Conservation (phyloP, 83 land plant genomes). For the Picea abies region DNA sequence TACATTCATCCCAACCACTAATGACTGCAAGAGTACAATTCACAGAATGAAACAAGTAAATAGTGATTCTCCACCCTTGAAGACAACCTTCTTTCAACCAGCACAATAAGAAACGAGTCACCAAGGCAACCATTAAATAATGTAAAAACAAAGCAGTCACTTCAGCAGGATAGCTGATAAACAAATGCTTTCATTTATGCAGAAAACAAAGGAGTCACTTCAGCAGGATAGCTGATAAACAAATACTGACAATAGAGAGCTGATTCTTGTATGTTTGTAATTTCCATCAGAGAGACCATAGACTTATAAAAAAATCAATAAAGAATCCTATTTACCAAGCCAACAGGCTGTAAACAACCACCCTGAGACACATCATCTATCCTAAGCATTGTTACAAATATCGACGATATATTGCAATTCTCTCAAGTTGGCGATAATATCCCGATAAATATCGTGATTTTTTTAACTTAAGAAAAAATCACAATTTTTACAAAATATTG, state of each 20-base stretch:
- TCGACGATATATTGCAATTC: no score
- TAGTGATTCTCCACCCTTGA: not conserved
- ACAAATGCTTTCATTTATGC: not conserved
- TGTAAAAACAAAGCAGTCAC: not conserved
- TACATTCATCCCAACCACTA: not conserved
- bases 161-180: not conserved
- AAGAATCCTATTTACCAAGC: no score
- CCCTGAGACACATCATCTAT: no score
- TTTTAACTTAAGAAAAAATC: no score
- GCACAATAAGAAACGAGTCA: not conserved
- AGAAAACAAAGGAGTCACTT: not conserved
- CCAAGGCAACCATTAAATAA: not conserved
- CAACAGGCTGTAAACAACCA: no score
- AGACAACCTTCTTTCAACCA: not conserved
- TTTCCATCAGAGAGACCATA: not conserved
- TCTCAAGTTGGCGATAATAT: no score
- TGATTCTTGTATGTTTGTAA: constrained; percentile 8
- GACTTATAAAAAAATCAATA: no score
- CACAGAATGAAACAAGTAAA: not conserved
- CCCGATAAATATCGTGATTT: no score
- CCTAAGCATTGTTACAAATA: no score
- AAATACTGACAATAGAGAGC: not conserved
- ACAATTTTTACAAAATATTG: no score
- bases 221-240: not conserved
- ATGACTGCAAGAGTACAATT: not conserved